Conservation (phyloP, 2,329 filamentous ascomycete genomes). For the Colletotrichum sp. region DNA sequence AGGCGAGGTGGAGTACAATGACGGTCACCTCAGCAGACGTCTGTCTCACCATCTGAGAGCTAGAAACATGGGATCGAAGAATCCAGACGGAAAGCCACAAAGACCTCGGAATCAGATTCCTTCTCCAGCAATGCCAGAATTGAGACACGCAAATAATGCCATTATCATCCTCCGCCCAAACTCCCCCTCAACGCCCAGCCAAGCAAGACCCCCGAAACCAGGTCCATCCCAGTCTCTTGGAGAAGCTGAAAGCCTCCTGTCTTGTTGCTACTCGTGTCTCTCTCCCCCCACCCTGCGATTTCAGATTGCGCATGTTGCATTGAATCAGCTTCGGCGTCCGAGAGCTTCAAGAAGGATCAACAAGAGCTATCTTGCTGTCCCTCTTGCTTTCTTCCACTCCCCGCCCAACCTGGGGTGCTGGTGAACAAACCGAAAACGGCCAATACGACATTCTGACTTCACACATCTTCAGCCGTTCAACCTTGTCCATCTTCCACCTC, state of each 20-base stretch:
- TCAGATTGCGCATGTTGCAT: neutral
- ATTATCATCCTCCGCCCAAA: neutral
- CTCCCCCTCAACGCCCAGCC: neutral
- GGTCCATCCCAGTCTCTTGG: neutral
- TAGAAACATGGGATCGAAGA: neutral
- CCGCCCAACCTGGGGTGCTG: neutral
- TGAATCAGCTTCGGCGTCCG: neutral
- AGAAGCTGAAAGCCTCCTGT: neutral
- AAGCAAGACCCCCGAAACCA: neutral
- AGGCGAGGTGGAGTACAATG: neutral
- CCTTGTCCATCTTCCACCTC: neutral
- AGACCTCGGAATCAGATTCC: neutral
- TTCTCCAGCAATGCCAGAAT: neutral
- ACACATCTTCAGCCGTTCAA: neutral
- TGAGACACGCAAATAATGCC: constrained; percentile 15
- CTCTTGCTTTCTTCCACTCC: neutral
- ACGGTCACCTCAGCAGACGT: neutral
- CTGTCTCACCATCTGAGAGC: constrained; percentile 19
- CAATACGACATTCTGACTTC: constrained; percentile 1
- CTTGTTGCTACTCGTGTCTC: neutral
- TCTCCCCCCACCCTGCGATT: neutral
- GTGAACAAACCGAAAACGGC: neutral
- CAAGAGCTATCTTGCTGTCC: neutral
- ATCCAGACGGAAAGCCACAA: neutral
- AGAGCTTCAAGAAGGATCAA: neutral